Evolutionary conservation across 2,329 filamentous ascomycete genomes (phyloP).

Genomic region (Talaromyces amestolkiae): DNA sequence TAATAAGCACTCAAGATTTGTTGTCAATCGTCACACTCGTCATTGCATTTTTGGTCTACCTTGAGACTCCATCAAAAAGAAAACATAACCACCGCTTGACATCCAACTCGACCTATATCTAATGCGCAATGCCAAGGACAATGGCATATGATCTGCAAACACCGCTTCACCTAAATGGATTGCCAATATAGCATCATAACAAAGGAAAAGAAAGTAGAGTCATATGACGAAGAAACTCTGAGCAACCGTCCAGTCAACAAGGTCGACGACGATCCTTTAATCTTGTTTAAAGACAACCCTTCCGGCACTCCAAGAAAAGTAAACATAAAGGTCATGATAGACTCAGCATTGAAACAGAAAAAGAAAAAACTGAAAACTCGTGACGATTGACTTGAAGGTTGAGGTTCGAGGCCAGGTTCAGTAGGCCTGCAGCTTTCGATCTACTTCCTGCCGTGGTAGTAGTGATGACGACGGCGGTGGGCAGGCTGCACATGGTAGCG

Average conservation of each 20-base stretch:
- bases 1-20: background rate
- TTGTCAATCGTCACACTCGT: background rate
- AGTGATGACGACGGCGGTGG: conserved; percentile 6
- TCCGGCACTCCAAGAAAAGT: background rate
- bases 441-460: background rate
- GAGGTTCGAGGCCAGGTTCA: background rate
- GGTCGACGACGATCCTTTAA: background rate
- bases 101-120: background rate
- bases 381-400: background rate
- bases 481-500: conserved; percentile 11
- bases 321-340: background rate
- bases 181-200: background rate
- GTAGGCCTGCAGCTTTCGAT: too few species aligned
- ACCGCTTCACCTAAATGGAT: conserved; percentile 4
- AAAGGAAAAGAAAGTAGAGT: background rate
- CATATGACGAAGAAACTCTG: background rate
- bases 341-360: background rate
- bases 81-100: background rate
- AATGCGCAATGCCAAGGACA: background rate
- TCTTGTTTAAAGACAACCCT: background rate
- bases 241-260: background rate
- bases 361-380: background rate
- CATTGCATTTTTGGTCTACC: background rate
- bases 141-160: background rate
- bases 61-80: background rate